Base-by-base conservation (phyloP, 495 filamentous ascomycete species). In the Pseudevernia furfuracea region DNA sequence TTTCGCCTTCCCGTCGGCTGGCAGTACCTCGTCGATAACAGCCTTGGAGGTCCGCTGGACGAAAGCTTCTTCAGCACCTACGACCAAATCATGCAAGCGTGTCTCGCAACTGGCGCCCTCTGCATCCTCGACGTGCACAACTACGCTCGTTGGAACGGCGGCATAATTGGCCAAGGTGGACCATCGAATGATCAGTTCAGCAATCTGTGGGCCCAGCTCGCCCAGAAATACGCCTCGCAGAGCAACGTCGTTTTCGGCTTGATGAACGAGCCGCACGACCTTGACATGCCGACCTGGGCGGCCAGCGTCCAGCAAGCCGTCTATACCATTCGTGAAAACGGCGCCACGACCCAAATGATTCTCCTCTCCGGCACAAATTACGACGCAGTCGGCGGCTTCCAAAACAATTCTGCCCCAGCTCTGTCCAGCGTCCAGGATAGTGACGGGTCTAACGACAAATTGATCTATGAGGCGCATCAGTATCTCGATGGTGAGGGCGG, bases 71-170 rank as follows among this genome's bases (percentile, higher is more conserved):
- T 81, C 10, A 77, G 68, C 25, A 74, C 75, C 43, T 87, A 85
- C 69, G 79, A 85, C 72, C 72, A 74, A 37, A 69, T 85, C 25
- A 71, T 87, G 34, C 78, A 85, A 68, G 77, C 80, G n/a, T 87
- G 84, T 69, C 74, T 87, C 53, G 73, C 66, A 11, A 79, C 79
- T 17, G 81, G 79, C 25, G 81, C 80, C 9, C 65, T 73, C 53
- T 87, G 84, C 71, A 80, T 86, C 69, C 75, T 87, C 59, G 81
- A 85, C 66, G 72, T 79, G 58, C 81, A 84, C 71, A 84, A 82
- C 71, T 83, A 82, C 72, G 82, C 81, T 0, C 75, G 82, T 58
- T 85, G 79, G 78, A 79, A 85, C 66, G 82, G 81, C 23, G 69
- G 69, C 30, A 81, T 85, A 67, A 79, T 85, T 66, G 84, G 83